Base-by-base conservation (phyloP, 495 filamentous ascomycete species). In the Clavariopsis aquatica region DNA sequence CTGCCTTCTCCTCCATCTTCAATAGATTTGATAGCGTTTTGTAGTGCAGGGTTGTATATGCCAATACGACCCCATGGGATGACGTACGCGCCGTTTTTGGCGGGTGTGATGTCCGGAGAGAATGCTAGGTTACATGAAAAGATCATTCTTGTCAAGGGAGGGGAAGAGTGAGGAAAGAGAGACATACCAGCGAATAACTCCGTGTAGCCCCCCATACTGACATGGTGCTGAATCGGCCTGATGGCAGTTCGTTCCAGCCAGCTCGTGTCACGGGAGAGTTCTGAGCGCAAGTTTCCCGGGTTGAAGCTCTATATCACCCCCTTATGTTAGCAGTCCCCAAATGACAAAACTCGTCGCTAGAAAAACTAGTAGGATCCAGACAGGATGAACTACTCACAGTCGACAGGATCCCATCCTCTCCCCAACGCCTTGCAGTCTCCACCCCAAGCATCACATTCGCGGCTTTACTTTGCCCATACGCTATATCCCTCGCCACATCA, bases 381-480 rank as follows among this genome's bases (percentile, higher is more conserved):
- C n/a, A n/a, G n/a, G n/a, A n/a, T n/a, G n/a, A n/a, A n/a, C n/a
- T 23, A 31, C 38, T 5, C n/a, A 46, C 61, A 57, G 75, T 56
- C 45, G 63, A 69, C 19, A 77, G 36, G 17, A 81, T 67, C 7
- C 74, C 75, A 1, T 75, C 53, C 28, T 68, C 56, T 10, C 61
- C 69, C 31, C 74, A 64, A 9, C 76, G 62, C 28, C 71, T 69
- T 19, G 72, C 77, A 45, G 69, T 73, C 56, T 81, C 77, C 2
- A 47, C 52, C 3, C 77, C 75, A 0, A 82, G 57, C 52, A 80
- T 75, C 6, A 77, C 58, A 59, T 75, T 78, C 13, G 76, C 78
- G 15, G 68, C 73, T 60, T 83, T 83, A 45, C 55, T 71, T 58
- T 76, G 71, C 41, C 69, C 73, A 66, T 82, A 83, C 23, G 24